A percentile compares a stretch with the other conserved stretches of the same genome.
These are phyloP conservation scores for Termitomyces sp. DNA, from an alignment of 768 basidiomycete species.

Conservation along the genomic window DNA sequence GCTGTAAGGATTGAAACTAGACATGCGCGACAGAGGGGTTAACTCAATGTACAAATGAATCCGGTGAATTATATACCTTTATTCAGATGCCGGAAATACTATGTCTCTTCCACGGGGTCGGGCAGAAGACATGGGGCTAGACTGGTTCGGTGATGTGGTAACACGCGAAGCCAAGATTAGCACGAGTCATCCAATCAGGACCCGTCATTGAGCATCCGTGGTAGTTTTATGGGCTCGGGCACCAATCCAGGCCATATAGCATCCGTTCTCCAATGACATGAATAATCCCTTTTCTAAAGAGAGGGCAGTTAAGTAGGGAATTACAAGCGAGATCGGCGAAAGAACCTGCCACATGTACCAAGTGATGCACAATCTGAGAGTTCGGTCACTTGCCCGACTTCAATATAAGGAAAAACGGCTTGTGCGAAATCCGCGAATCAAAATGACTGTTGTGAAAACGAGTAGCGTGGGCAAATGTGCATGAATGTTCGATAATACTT, in stretches of 20 bases:
- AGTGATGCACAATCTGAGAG: neutral
- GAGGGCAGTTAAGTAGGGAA: neutral
- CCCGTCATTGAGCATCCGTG: neutral
- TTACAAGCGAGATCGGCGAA: neutral
- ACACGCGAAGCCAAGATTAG: conserved; percentile 12
- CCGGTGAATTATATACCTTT: conserved; percentile 20
- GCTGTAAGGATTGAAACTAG: neutral
- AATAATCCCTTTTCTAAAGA: neutral
- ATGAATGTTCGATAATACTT: neutral
- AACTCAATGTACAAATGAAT: neutral
- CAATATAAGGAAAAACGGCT: neutral
- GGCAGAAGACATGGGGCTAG: conserved; percentile 29
- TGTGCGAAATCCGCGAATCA: neutral
- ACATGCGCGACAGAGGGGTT: neutral
- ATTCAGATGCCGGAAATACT: conserved; percentile 4
- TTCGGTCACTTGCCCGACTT: conserved; percentile 7
- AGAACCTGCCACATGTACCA: neutral
- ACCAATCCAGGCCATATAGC: neutral
- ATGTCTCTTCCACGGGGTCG: conserved; percentile 22
- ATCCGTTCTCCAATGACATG: neutral
- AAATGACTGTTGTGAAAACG: neutral
- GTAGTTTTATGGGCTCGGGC: neutral
- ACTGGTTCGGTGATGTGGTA: conserved; percentile 12
- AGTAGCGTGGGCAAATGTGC: neutral
- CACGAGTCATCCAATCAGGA: conserved; percentile 4